Percentiles rank a stretch among this genome's conserved stretches.
Conservation (phyloP, 1,284 basidiomycete genomes). For the Sanguinoderma infundibulare region DNA sequence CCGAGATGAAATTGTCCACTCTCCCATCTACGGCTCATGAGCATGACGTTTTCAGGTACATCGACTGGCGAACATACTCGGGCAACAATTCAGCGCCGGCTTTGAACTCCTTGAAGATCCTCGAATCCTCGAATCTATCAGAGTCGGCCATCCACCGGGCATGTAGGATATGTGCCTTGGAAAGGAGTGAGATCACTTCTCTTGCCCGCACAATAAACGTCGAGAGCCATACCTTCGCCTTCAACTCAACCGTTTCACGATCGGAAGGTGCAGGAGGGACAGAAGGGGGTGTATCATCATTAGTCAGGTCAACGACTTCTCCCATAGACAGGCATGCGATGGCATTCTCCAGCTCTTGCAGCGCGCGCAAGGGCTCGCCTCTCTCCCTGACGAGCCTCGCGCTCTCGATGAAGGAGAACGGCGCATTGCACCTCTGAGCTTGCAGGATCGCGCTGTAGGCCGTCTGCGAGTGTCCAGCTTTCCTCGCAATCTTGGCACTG, state of each 20-base stretch:
- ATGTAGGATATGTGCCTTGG: constrained; percentile 83
- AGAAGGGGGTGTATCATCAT: too few relatives aligned
- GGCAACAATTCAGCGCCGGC: constrained; percentile 59
- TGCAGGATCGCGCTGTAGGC: constrained; percentile 97
- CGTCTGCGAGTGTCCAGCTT: constrained; percentile 94
- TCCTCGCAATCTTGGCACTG: constrained; percentile 94
- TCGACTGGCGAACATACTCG: constrained; percentile 48
- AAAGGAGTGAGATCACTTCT: background rate
- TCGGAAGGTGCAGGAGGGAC: constrained; percentile 36
- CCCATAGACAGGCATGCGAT: too few relatives aligned
- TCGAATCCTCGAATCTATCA: constrained; percentile 76
- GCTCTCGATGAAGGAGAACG: constrained; percentile 90
- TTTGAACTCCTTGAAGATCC: constrained; percentile 66
- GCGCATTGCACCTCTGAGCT: constrained; percentile 77
- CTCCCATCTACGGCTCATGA: constrained; percentile 68
- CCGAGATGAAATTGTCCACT: constrained; percentile 87
- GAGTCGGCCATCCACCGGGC: constrained; percentile 95
- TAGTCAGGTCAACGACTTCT: constrained; percentile 12
- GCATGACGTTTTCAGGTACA: background rate
- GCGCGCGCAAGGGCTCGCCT: constrained; percentile 85
- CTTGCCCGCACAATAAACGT: background rate
- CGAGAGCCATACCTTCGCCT: constrained; percentile 66
- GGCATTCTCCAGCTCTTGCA: constrained; percentile 88
- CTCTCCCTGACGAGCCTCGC: constrained; percentile 85
- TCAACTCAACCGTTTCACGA: constrained; percentile 52